Conservation (phyloP, 306 rosid genomes). For the Vachellia pachyceras region DNA sequence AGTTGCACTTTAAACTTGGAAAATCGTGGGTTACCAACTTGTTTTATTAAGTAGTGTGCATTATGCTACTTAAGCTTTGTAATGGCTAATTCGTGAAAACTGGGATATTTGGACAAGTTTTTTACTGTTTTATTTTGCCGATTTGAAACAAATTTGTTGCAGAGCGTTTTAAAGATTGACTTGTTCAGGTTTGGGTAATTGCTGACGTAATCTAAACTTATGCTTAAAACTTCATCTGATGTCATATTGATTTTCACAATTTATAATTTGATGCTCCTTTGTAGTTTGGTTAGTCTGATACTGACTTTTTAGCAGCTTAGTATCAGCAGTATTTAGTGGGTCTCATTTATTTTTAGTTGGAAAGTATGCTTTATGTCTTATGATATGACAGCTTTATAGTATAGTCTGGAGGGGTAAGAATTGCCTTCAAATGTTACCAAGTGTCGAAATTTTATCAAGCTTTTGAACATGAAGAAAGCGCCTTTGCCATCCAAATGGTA, state of each 20-base stretch:
- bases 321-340: background rate
- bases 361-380: background rate
- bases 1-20: conserved; percentile 32
- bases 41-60: background rate
- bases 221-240: background rate
- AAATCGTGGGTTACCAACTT: background rate
- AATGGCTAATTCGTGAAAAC: background rate
- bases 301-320: background rate
- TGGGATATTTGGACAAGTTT: background rate
- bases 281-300: background rate
- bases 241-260: background rate
- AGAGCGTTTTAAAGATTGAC: background rate
- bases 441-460: background rate
- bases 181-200: background rate
- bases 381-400: background rate
- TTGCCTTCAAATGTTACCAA: background rate
- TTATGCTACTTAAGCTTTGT: background rate
- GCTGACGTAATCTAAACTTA: background rate
- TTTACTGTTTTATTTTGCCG: background rate
- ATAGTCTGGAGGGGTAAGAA: background rate
- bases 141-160: background rate
- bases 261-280: too few species aligned
- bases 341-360: background rate
- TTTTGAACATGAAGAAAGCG: background rate
- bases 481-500: background rate